Evolutionary conservation across 176 grass and related monocot genomes (phyloP).

Genomic region (Melocanna baccifera): DNA sequence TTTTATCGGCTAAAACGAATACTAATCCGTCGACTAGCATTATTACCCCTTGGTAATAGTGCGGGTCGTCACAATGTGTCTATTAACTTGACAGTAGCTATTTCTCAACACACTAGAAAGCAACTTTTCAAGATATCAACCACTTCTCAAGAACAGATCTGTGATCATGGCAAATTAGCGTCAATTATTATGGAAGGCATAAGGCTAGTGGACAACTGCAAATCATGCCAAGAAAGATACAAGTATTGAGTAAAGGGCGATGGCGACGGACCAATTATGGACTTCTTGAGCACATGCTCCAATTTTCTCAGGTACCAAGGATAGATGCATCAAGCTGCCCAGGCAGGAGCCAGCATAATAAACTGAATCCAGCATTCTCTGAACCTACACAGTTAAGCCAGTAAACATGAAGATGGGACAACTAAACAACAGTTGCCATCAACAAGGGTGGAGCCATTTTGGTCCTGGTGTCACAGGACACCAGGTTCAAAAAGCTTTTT

Average conservation of each 20-base stretch:
- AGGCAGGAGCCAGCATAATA: background rate
- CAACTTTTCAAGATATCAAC: background rate
- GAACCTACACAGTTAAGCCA: constrained; percentile 5
- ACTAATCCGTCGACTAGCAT: too few species aligned
- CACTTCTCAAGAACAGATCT: background rate
- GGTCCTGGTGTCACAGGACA: too few species aligned
- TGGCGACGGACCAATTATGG: background rate
- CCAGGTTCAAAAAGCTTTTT: too few species aligned
- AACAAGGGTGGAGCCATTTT: too few species aligned
- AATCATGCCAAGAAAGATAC: background rate
- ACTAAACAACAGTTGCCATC: background rate
- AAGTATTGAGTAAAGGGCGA: background rate
- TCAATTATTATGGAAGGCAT: background rate
- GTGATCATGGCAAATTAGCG: background rate
- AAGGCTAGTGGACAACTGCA: background rate
- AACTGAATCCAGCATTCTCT: constrained; percentile 13
- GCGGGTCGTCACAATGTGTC: too few species aligned
- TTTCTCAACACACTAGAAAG: background rate
- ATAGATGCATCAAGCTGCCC: background rate
- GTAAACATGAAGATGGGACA: constrained; percentile 2
- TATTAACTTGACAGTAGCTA: background rate
- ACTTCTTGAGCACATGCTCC: background rate
- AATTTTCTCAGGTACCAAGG: background rate
- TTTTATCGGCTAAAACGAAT: too few species aligned
- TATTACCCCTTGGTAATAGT: too few species aligned